Evolutionary conservation across 805 yeast genomes (phyloP).

Genomic region (Wickerhamomyces hampshirensis): DNA sequence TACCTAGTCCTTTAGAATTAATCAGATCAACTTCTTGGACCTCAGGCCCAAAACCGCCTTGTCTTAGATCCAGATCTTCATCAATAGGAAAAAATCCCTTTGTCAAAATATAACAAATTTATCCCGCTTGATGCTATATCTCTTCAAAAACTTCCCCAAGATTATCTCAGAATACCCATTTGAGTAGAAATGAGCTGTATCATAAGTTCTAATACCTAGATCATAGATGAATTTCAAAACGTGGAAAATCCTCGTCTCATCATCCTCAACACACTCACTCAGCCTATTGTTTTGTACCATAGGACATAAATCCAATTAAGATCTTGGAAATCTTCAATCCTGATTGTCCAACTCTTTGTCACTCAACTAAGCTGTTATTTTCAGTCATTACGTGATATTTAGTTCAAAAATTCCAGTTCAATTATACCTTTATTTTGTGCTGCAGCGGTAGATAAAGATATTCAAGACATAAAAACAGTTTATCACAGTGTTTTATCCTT

Average conservation of each 20-base stretch:
- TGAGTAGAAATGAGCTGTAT: constrained; percentile 46
- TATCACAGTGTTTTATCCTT: too few relatives aligned
- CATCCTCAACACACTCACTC: constrained; percentile 45
- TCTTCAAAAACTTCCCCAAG: constrained; percentile 49
- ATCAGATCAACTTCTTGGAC: constrained; percentile 17
- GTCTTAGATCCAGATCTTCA: constrained; percentile 6
- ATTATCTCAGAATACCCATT: constrained; percentile 44
- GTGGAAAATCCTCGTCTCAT: constrained; percentile 40
- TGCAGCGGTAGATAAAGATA: too few relatives aligned
- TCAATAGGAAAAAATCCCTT: constrained; percentile 28
- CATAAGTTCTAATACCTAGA: constrained; percentile 42
- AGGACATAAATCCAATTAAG: constrained; percentile 53
- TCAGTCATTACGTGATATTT: too few relatives aligned
- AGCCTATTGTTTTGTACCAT: constrained; percentile 39
- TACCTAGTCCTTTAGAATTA: constrained; percentile 38
- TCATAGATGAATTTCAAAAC: constrained; percentile 44
- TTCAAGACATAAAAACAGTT: too few relatives aligned
- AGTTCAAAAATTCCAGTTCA: too few relatives aligned
- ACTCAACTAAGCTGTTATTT: too few relatives aligned
- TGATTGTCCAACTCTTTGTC: constrained; percentile 33
- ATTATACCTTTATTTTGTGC: too few relatives aligned
- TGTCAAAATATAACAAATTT: constrained; percentile 49
- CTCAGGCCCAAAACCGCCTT: constrained; percentile 2
- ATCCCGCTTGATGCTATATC: constrained; percentile 47
- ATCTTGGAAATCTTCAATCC: constrained; percentile 46